A percentile compares a stretch with the other conserved stretches of the same genome.
phyloP scores from a whole-genome alignment of 805 yeast genomes.

The Candida succiphila region DNA sequence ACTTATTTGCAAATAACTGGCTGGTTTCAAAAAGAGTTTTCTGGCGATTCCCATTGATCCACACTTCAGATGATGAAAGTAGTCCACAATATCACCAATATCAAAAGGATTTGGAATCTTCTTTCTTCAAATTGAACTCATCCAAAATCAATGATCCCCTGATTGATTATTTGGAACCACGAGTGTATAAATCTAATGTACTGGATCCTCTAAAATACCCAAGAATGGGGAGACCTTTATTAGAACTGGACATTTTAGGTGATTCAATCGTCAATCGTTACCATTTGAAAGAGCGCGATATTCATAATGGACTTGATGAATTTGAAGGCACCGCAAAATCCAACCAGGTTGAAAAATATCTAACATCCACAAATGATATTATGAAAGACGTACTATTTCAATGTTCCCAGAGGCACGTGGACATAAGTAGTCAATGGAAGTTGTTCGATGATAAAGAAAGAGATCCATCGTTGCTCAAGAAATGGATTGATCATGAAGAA shows the following conservation, averaged over 20 bases:
- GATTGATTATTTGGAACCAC: slow-evolving; percentile 18
- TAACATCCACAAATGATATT: slow-evolving; percentile 43
- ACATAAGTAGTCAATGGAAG: slow-evolving; percentile 15
- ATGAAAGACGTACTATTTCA: slow-evolving; percentile 49
- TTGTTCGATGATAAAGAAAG: slow-evolving; percentile 21
- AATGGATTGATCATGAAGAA: slow-evolving; percentile 36
- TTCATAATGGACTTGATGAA: slow-evolving; percentile 32
- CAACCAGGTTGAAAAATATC: slow-evolving; percentile 13
- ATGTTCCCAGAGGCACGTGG: slow-evolving; percentile 30
- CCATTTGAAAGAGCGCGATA: slow-evolving; percentile 29
- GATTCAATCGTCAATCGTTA: slow-evolving; percentile 49
- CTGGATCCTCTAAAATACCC: slow-evolving; percentile 23
- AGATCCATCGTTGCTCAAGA: slow-evolving; percentile 3
- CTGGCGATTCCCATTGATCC: slow-evolving; percentile 47
- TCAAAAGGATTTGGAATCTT: slow-evolving; percentile 15
- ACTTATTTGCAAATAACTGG: slow-evolving; percentile 82
- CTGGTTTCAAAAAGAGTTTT: slow-evolving; percentile 33
- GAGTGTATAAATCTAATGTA: slow-evolving; percentile 11
- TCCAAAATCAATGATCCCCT: slow-evolving; percentile 22
- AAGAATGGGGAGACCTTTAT: slow-evolving; percentile 49
- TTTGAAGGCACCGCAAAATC: background rate
- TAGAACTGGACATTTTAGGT: slow-evolving; percentile 67
- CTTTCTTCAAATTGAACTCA: slow-evolving; percentile 11
- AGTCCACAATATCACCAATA: slow-evolving; percentile 7
- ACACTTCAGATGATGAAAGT: slow-evolving; percentile 2